A percentile compares a stretch with the other conserved stretches of the same genome.
Evolutionary conservation across 1,284 basidiomycete species (phyloP).

Genomic region (Malassezia obtusa): DNA sequence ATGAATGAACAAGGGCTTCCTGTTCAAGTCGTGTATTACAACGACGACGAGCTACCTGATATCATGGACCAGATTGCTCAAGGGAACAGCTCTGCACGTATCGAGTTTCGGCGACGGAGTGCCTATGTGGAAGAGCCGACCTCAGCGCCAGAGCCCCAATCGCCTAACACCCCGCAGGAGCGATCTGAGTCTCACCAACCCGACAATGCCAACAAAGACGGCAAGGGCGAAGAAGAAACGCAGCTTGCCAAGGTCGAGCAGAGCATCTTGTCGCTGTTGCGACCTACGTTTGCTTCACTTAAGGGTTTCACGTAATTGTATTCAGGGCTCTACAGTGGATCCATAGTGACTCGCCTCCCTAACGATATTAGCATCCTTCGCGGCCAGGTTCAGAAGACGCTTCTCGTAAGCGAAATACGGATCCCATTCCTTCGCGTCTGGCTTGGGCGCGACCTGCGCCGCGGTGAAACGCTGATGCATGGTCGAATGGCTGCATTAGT

Average conservation of each 20-base stretch:
- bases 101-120: conserved; percentile 16
- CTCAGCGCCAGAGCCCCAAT: background rate
- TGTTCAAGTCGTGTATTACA: conserved; percentile 16
- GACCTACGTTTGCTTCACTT: conserved; percentile 9
- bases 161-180: background rate
- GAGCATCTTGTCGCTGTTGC: conserved; percentile 12
- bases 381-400: conserved; percentile 13
- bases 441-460: conserved; percentile 2
- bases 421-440: conserved; percentile 10
- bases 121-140: background rate
- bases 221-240: conserved; percentile 3
- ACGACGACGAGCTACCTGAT: conserved; percentile 13
- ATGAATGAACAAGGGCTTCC: conserved; percentile 7
- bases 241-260: conserved; percentile 12
- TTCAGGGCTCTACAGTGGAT: background rate
- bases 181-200: background rate
- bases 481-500: conserved; percentile 1
- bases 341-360: conserved; percentile 5
- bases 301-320: background rate
- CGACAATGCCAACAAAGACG: background rate
- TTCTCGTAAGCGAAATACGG: conserved; percentile 15
- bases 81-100: conserved; percentile 15
- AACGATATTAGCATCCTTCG: conserved; percentile 9
- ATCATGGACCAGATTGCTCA: conserved; percentile 18
- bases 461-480: conserved; percentile 14